phyloP scores from a whole-genome alignment of 805 yeast genomes.

The Yamadazyma philogaea region DNA sequence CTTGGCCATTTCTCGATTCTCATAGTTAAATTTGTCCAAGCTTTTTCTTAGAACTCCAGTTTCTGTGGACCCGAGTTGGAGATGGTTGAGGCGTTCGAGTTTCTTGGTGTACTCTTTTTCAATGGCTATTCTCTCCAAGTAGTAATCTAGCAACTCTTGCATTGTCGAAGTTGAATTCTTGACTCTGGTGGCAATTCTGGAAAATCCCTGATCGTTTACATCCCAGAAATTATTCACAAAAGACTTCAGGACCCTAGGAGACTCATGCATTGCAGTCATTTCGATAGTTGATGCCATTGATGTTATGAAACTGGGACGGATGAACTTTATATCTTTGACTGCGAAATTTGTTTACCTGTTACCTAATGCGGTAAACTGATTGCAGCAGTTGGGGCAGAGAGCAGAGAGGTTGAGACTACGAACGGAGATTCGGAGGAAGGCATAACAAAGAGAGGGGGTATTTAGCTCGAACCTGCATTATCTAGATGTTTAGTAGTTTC shows the following conservation, averaged over 20 bases:
- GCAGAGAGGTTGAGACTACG: neutral
- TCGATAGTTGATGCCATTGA: constrained; percentile 1
- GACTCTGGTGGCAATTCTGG: constrained; percentile 52
- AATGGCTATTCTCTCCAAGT: constrained; percentile 47
- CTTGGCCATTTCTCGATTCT: constrained; percentile 56
- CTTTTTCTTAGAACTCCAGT: constrained; percentile 58
- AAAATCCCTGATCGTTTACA: constrained; percentile 62
- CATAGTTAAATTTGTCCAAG: constrained; percentile 54
- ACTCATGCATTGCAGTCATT: neutral
- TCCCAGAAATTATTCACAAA: constrained; percentile 56
- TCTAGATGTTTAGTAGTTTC: too few species aligned
- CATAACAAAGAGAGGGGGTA: too few species aligned
- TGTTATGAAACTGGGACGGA: neutral
- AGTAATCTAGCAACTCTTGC: constrained; percentile 33
- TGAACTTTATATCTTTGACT: constrained; percentile 4
- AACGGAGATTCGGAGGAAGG: neutral
- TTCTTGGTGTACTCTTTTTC: constrained; percentile 71
- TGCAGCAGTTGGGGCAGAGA: neutral
- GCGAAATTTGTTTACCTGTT: constrained; percentile 11
- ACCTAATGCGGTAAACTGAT: constrained; percentile 12
- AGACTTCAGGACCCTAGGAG: constrained; percentile 17
- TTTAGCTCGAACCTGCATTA: too few species aligned
- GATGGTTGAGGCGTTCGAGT: constrained; percentile 48
- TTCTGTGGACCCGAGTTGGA: constrained; percentile 51
- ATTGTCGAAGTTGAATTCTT: constrained; percentile 56